Evolutionary conservation across 129 eudicot genomes (phyloP).

Genomic region (Arctium lappa): DNA sequence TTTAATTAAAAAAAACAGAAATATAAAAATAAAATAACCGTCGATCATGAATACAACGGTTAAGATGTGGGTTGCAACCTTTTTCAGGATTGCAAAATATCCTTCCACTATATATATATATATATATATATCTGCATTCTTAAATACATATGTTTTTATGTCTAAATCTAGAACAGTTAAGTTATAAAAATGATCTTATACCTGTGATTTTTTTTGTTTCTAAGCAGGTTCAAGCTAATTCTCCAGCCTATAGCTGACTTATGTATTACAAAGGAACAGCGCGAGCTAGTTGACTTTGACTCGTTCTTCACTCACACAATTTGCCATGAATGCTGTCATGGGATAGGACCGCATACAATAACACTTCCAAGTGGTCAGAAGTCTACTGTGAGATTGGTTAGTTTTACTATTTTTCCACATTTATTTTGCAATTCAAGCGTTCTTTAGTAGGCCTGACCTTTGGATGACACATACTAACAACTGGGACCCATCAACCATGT

Average conservation of each 20-base stretch:
- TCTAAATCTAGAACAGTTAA: background rate
- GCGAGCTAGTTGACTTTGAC: constrained; percentile 68
- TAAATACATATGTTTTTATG: background rate
- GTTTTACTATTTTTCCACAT: constrained; percentile 11
- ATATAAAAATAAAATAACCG: too few species aligned
- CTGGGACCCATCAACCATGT: background rate
- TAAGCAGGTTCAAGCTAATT: constrained; percentile 78
- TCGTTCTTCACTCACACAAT: constrained; percentile 93
- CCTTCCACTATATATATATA: too few species aligned
- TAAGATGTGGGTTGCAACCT: too few species aligned
- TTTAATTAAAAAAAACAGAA: too few species aligned
- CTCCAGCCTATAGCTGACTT: constrained; percentile 83
- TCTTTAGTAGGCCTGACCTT: background rate
- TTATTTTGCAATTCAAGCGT: background rate
- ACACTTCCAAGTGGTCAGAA: constrained; percentile 70
- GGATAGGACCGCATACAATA: constrained; percentile 94
- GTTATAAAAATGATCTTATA: background rate
- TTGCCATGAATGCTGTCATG: constrained; percentile 97
- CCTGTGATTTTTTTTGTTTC: background rate
- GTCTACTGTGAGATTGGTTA: constrained; percentile 96
- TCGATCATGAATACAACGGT: too few species aligned
- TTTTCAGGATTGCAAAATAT: too few species aligned
- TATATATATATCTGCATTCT: background rate
- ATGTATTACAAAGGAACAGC: constrained; percentile 77
- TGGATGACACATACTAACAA: background rate